Conservation (phyloP, 1,284 basidiomycete genomes). For the Boletus smithii region DNA sequence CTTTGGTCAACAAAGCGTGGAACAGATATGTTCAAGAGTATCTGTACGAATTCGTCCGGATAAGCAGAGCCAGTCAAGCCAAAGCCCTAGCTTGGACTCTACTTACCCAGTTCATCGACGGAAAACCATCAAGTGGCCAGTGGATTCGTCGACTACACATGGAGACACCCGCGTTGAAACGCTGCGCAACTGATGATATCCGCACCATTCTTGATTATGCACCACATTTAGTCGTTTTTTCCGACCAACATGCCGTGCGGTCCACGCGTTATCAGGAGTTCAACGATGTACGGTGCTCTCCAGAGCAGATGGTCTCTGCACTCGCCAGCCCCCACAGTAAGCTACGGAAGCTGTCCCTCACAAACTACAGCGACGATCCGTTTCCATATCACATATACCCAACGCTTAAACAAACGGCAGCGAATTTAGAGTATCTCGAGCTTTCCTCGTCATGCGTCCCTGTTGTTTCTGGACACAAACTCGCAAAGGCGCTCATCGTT, state of each 20-base stretch:
- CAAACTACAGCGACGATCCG: constrained; percentile 63
- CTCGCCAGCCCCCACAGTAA: constrained; percentile 52
- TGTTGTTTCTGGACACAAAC: constrained; percentile 28
- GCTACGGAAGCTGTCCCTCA: constrained; percentile 61
- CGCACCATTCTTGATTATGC: constrained; percentile 62
- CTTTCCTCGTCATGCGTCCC: constrained; percentile 43
- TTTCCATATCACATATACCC: constrained; percentile 57
- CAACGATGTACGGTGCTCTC: constrained; percentile 45
- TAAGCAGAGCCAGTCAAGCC: constrained; percentile 55
- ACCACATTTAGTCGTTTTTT: constrained; percentile 55
- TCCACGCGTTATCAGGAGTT: constrained; percentile 46
- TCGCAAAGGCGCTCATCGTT: constrained; percentile 39
- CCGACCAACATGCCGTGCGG: constrained; percentile 61
- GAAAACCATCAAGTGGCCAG: constrained; percentile 43
- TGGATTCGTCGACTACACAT: constrained; percentile 64
- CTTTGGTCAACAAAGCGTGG: constrained; percentile 56
- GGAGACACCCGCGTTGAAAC: constrained; percentile 62
- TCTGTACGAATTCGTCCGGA: constrained; percentile 68
- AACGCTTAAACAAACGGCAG: constrained; percentile 47
- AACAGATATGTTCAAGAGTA: constrained; percentile 49
- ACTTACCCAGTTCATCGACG: constrained; percentile 44
- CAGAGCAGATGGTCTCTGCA: constrained; percentile 53
- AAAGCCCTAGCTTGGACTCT: constrained; percentile 53
- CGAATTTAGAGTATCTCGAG: constrained; percentile 54
- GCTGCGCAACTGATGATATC: constrained; percentile 63